Evolutionary conservation across 2,329 filamentous ascomycete species (phyloP), one percentile per base, ranked within the genome.

Genomic region (Fusarium decemcellulare): DNA sequence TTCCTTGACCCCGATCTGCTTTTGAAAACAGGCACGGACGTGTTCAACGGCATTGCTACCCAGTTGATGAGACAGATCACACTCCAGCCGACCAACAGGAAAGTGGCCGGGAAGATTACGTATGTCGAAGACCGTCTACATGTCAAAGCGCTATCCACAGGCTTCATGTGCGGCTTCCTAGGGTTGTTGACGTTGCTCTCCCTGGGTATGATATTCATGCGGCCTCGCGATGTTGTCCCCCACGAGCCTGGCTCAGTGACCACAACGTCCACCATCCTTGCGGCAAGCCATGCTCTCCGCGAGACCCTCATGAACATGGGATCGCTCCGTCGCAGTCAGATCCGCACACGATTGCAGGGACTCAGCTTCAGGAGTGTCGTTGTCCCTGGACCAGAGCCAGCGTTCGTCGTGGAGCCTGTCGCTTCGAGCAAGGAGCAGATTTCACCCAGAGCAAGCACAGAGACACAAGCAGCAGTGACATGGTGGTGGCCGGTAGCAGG

Each of bases 401-500:
- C 37, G 11, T 61, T 71, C 18, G 32, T 53, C 16, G 60, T 71
- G 18, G 63, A 71, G 16, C 62, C 68, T 8, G 46, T 67, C 7
- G 34, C 60, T 9, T 50, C 66, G 2, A 52, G 27, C 36, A 61
- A 67, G 34, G 68, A 68, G 15, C 30, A 57, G 10, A 15, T 36
- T 11, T 57, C 53, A 27, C 11, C 2, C 43, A 53, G 11, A 23
- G 29, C 37, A 36, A 62, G 11, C 37, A 46, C 43, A 11, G 63
- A 63, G 5, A 30, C 40, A 7, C 57, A 60, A 12, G 43, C 47
- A 14, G 50, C 23, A 23, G 23, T 65, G 8, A 53, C 54, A 8
- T 75, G 71, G 73, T 74, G 72, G 73, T 70, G 65, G 29, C 71
- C 73, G 1, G 40, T 70, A 6, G 63, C 71, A n/a, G 70, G 68